Evolutionary conservation across 495 filamentous ascomycete genomes (phyloP), one percentile per base, ranked within the genome.

Genomic region (Rostrohypoxylon terebratum): DNA sequence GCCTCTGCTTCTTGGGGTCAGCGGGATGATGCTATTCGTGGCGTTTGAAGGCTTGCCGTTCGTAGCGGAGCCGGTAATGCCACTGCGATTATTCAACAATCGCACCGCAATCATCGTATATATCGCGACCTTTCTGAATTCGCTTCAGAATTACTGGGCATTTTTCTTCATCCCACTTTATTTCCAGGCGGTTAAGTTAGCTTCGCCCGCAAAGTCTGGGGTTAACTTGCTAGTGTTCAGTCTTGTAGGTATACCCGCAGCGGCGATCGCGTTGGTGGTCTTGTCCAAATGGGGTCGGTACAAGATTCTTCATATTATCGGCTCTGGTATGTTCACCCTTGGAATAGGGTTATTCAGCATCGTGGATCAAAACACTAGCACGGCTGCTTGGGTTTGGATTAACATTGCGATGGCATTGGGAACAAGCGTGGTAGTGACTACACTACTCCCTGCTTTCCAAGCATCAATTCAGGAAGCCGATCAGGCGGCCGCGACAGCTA

Each of bases 121-220:
- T 40, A 53, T 61, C n/a, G 20, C 66, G 40, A 78, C 72, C 0
- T 81, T 76, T 58, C 21, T 75, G 7, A 60, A 60, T n/a, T 68
- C 75, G 8, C 42, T 71, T n/a, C 42, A 73, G 10, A 73, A 69
- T 20, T 76, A 74, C 25, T 85, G 77, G 81, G 59, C 75, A n/a
- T 68, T 76, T 45, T 85, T 81, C 72, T 86, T 84, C 63, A 47
- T 88, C 0, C 82, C 85, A 0, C 71, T 87, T 7, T 87, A 85
- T 69, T 86, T 86, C 75, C 83, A 86, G 55, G 72, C 74, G 0
- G 81, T 85, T 1, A 74, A 73, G 3, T 63, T 73, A 9, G 55
- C 66, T 2, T 77, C 77, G 1, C 76, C 80, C 0, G 57, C 68
- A 10, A 70, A 72, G 10, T 79, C 84, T 0, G 85, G 84, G 1